phyloP scores from a whole-genome alignment of 176 grass and related monocot species.

The Alopecurus myosuroides region DNA sequence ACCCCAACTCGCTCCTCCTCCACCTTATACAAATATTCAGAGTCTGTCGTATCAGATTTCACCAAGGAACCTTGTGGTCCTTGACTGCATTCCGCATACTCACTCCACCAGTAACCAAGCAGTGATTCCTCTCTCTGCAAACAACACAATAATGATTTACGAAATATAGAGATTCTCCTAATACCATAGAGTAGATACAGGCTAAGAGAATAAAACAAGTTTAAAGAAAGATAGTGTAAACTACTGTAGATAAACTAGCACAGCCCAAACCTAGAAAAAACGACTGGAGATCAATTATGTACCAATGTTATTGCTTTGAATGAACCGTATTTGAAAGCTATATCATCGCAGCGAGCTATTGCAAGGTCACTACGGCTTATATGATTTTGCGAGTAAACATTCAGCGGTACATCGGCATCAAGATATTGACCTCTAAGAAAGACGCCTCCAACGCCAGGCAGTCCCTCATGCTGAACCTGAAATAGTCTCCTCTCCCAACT shows the following conservation, averaged over 20 bases:
- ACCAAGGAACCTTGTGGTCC: conserved; percentile 57
- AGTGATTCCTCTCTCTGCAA: conserved; percentile 86
- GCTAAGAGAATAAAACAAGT: not conserved
- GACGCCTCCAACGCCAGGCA: conserved; percentile 87
- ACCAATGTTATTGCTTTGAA: not conserved
- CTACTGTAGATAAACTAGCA: not conserved
- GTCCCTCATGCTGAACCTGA: conserved; percentile 90
- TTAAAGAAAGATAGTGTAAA: not conserved
- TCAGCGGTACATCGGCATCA: not conserved
- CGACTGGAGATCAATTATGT: not conserved
- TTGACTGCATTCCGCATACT: conserved; percentile 85
- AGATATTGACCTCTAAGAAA: conserved; percentile 75
- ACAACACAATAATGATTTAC: not conserved
- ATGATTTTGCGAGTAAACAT: not conserved
- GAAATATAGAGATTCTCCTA: not conserved
- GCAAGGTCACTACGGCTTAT: not conserved
- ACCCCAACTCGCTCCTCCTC: conserved; percentile 94
- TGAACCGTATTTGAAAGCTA: not conserved
- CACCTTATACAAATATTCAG: conserved; percentile 57
- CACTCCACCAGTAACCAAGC: conserved; percentile 92
- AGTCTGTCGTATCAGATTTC: conserved; percentile 30
- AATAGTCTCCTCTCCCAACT: conserved; percentile 94
- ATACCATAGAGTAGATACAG: not conserved
- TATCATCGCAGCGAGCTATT: not conserved
- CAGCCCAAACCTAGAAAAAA: not conserved